Evolutionary conservation across 345 rosid species (phyloP).

Genomic region (Passiflora organensis): DNA sequence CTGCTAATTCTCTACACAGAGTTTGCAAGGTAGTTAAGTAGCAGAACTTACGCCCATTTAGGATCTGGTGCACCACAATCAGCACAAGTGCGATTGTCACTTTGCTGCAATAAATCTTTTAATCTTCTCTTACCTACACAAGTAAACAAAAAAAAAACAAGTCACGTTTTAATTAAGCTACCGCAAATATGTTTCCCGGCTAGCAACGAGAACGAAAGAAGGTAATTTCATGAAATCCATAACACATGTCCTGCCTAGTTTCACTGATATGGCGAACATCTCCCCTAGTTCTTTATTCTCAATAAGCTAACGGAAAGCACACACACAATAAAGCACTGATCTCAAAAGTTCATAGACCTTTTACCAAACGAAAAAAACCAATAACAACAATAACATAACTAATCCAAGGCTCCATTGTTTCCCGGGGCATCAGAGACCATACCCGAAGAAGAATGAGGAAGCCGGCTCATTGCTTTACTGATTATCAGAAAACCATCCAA

Average conservation of each 20-base stretch:
- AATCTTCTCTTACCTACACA: conserved; percentile 67
- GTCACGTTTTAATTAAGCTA: too few relatives aligned
- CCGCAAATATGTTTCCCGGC: too few relatives aligned
- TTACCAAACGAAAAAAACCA: too few relatives aligned
- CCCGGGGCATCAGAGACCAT: conserved; percentile 4
- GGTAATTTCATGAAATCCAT: too few relatives aligned
- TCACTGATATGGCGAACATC: too few relatives aligned
- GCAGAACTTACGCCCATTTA: conserved; percentile 92
- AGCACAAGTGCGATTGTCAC: conserved; percentile 85
- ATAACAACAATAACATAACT: too few relatives aligned
- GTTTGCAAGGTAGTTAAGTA: conserved; percentile 3
- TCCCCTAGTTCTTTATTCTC: too few relatives aligned
- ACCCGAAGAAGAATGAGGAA: conserved; percentile 54
- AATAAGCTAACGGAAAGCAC: too few relatives aligned
- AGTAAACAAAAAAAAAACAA: background rate
- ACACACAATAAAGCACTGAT: background rate
- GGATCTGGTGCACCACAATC: conserved; percentile 98
- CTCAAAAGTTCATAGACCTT: background rate
- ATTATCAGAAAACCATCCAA: conserved; percentile 37
- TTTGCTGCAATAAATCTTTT: conserved; percentile 60
- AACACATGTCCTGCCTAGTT: too few relatives aligned
- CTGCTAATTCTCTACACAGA: background rate
- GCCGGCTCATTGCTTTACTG: conserved; percentile 55
- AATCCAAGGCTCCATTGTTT: too few relatives aligned
- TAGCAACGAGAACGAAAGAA: too few relatives aligned